Conservation (phyloP, 164 flowering plant species). For the Pachysandra terminalis region DNA sequence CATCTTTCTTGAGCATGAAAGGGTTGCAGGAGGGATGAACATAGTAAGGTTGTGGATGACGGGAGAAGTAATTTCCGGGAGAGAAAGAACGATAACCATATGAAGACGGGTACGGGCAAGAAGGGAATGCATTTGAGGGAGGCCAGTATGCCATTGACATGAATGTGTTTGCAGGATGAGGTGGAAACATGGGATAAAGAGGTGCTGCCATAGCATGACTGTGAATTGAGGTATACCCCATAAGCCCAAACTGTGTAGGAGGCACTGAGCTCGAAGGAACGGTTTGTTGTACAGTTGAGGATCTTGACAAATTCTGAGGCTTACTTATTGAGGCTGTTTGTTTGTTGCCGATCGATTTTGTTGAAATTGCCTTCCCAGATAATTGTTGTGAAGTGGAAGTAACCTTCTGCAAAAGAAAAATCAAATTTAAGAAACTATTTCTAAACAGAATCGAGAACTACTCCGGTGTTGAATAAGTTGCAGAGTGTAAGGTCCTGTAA, state of each 20-base stretch:
- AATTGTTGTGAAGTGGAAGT: constrained; percentile 22
- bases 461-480: neutral
- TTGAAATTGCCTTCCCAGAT: constrained; percentile 17
- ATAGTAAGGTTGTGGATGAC: constrained; percentile 34
- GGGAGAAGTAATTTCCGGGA: constrained; percentile 21
- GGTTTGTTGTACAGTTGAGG: constrained; percentile 11
- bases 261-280: constrained; percentile 20
- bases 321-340: constrained; percentile 17
- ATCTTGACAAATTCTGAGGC: constrained; percentile 16
- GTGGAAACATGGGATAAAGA: constrained; percentile 28
- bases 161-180: constrained; percentile 35
- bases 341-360: constrained; percentile 33
- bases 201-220: constrained; percentile 24
- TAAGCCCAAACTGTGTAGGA: constrained; percentile 34
- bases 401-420: constrained; percentile 20
- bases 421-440: neutral
- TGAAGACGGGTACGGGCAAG: constrained; percentile 27
- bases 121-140: constrained; percentile 31
- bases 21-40: constrained; percentile 24
- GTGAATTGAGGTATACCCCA: constrained; percentile 32
- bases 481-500: neutral
- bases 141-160: constrained; percentile 47
- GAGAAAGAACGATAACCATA: constrained; percentile 31
- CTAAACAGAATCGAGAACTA: neutral
- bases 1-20: constrained; percentile 22